A percentile compares a stretch with the other conserved stretches of the same genome.
phyloP scores from a whole-genome alignment of 805 yeast species.

The Candida oleophila region DNA sequence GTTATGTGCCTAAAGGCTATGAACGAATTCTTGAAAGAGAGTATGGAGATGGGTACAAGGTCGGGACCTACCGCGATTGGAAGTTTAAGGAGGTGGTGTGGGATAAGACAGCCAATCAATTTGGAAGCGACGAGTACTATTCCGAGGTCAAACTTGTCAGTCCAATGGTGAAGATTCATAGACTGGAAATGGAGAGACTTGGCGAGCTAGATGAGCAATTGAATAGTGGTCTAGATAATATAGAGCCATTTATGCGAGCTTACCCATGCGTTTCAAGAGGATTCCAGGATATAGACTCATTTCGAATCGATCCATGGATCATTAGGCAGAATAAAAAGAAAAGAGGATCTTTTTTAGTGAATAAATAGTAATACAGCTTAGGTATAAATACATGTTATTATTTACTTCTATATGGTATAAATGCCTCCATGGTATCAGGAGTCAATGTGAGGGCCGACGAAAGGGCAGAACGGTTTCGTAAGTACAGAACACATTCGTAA shows the following conservation, averaged over 20 bases:
- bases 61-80: background rate
- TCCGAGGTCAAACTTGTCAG: background rate
- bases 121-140: background rate
- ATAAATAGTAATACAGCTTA: too few species aligned
- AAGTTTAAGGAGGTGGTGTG: background rate
- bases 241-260: too few species aligned
- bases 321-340: slow-evolving; percentile 4
- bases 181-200: background rate
- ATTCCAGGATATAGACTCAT: slow-evolving; percentile 1
- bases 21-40: slow-evolving; percentile 24
- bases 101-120: background rate
- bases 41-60: slow-evolving; percentile 11
- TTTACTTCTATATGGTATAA: too few species aligned
- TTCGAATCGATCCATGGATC: slow-evolving; percentile 11
- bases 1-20: slow-evolving; percentile 25
- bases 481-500: too few species aligned
- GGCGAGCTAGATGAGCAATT: too few species aligned
- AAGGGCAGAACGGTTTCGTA: too few species aligned
- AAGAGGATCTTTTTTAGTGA: too few species aligned
- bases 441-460: too few species aligned
- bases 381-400: too few species aligned
- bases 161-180: background rate
- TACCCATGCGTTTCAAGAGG: too few species aligned
- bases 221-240: too few species aligned
- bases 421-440: too few species aligned